Conservation (phyloP, 75 land plant genomes). For the Selaginella moellendorffii region DNA sequence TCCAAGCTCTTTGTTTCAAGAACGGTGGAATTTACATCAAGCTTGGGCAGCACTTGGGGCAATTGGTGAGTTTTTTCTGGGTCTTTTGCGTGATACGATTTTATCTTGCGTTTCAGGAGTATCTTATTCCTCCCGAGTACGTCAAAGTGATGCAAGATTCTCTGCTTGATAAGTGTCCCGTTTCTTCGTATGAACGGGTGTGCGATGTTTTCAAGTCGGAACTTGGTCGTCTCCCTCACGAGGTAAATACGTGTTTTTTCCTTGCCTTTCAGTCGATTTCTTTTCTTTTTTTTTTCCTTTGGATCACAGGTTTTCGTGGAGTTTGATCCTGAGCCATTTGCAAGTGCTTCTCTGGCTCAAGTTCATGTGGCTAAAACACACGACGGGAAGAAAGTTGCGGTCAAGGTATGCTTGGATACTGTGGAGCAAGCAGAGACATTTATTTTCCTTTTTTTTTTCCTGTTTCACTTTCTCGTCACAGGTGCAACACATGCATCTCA, state of each 20-base stretch:
- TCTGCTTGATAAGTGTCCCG: conserved; percentile 90
- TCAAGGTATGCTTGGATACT: too few species aligned
- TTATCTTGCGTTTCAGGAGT: conserved; percentile 43
- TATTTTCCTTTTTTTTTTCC: not conserved
- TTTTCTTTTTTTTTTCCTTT: too few species aligned
- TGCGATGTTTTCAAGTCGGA: conserved; percentile 68
- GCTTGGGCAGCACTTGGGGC: conserved; percentile 93
- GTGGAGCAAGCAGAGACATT: too few species aligned
- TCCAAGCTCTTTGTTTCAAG: conserved; percentile 71
- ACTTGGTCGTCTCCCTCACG: conserved; percentile 66
- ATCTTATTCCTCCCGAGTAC: conserved; percentile 75
- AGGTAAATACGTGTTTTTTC: too few species aligned
- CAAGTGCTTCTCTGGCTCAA: conserved; percentile 99
- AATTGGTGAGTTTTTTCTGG: conserved; percentile 36
- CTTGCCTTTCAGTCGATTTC: too few species aligned
- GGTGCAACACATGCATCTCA: conserved; percentile 96
- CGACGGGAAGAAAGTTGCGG: conserved; percentile 85
- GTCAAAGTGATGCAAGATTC: conserved; percentile 73
- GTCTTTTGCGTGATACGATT: not conserved
- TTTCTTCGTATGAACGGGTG: conserved; percentile 85
- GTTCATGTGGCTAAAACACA: conserved; percentile 74
- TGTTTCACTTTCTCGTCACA: conserved; percentile 19
- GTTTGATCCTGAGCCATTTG: conserved; percentile 70
- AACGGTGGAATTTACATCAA: conserved; percentile 98
- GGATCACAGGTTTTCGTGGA: conserved; percentile 71